phyloP scores from a whole-genome alignment of 2,329 filamentous ascomycete species.

The Botrytis medusae region DNA sequence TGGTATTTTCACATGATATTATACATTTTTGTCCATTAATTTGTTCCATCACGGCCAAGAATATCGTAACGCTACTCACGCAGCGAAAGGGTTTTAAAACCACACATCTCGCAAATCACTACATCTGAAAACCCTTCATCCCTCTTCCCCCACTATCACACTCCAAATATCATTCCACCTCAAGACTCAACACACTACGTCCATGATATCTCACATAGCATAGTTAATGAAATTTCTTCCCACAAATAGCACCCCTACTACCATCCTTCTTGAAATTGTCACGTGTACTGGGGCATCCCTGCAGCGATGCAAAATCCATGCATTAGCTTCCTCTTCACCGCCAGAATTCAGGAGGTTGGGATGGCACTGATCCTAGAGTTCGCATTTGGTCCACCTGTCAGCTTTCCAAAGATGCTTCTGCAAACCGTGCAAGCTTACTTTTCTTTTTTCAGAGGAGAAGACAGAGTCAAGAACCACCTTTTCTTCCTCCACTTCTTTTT shows the following conservation, averaged over 20 bases:
- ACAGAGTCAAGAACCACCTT: constrained; percentile 1
- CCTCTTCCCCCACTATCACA: neutral
- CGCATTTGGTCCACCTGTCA: neutral
- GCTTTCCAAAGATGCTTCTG: neutral
- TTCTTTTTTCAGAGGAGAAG: constrained; percentile 2
- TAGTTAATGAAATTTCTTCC: neutral
- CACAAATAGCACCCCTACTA: neutral
- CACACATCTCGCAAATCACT: neutral
- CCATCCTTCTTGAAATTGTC: neutral
- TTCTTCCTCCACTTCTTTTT: constrained; percentile 13
- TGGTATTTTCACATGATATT: neutral
- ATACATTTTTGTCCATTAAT: neutral
- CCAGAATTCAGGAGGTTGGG: constrained; percentile 19
- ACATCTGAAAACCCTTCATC: neutral
- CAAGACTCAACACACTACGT: neutral
- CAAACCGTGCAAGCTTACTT: neutral
- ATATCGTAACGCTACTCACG: neutral
- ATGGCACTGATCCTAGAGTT: constrained; percentile 15
- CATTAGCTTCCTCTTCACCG: constrained; percentile 17
- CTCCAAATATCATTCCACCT: neutral
- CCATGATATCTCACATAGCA: neutral
- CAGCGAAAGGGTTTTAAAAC: neutral
- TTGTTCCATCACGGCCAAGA: neutral
- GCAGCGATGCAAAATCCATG: neutral
- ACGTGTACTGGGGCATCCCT: neutral